Conservation (phyloP, 2,329 filamentous ascomycete genomes). For the Fusarium poae region DNA sequence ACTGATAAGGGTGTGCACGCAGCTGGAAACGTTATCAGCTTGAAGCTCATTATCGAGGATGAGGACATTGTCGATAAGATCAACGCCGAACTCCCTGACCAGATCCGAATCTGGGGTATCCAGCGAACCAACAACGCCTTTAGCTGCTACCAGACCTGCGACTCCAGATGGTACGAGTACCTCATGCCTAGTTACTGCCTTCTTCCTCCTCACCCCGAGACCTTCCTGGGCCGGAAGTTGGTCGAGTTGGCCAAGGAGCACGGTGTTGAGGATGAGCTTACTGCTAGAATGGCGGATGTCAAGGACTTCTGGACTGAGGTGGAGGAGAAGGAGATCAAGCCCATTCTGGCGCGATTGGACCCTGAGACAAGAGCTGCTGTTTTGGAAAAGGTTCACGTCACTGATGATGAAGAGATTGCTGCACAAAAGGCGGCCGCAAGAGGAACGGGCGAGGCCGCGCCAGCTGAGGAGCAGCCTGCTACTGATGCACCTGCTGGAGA, state of each 20-base stretch:
- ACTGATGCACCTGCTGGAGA: slow-evolving; percentile 35
- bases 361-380: slow-evolving; percentile 74
- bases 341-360: slow-evolving; percentile 72
- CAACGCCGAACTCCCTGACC: slow-evolving; percentile 84
- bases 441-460: slow-evolving; percentile 35
- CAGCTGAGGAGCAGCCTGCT: slow-evolving; percentile 43
- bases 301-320: slow-evolving; percentile 84
- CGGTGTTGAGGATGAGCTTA: slow-evolving; percentile 76
- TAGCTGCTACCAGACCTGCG: slow-evolving; percentile 94
- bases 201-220: slow-evolving; percentile 90
- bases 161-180: slow-evolving; percentile 98
- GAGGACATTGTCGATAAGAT: slow-evolving; percentile 89
- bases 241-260: slow-evolving; percentile 81
- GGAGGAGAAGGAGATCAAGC: slow-evolving; percentile 84
- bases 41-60: slow-evolving; percentile 97
- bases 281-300: slow-evolving; percentile 80
- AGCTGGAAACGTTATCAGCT: slow-evolving; percentile 91
- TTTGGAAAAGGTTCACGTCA: slow-evolving; percentile 69
- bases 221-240: slow-evolving; percentile 86
- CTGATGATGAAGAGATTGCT: slow-evolving; percentile 48
- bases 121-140: slow-evolving; percentile 90
- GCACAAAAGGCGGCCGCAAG: slow-evolving; percentile 43
- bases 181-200: slow-evolving; percentile 94
- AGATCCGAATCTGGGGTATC: slow-evolving; percentile 96
- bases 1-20: slow-evolving; percentile 99